These are phyloP conservation scores for Parasarocladium wereldwijsianum DNA, from an alignment of 2,329 filamentous ascomycete species.

Conservation along the genomic window DNA sequence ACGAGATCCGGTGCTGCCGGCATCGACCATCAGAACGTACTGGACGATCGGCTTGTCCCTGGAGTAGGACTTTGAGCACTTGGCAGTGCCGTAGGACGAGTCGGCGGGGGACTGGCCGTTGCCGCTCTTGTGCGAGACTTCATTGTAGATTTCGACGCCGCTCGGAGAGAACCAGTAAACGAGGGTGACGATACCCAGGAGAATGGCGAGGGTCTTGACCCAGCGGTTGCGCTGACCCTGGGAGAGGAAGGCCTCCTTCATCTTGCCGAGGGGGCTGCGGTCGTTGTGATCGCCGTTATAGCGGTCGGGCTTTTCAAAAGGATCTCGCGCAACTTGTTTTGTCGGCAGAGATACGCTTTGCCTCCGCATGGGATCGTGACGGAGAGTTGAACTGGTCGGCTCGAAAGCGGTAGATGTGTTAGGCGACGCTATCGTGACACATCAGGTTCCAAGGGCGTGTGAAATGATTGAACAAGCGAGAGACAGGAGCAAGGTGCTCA, in stretches of 20 bases:
- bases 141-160: slow-evolving; percentile 38
- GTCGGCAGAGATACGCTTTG: slow-evolving; percentile 50
- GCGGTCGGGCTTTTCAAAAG: slow-evolving; percentile 49
- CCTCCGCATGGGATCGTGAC: slow-evolving; percentile 39
- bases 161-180: slow-evolving; percentile 50
- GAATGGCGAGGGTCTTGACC: slow-evolving; percentile 48
- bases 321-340: slow-evolving; percentile 42
- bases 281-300: slow-evolving; percentile 30
- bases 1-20: slow-evolving; percentile 90
- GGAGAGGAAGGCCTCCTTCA: slow-evolving; percentile 44
- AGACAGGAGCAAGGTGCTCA: too few relatives aligned
- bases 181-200: slow-evolving; percentile 42
- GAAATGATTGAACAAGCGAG: too few relatives aligned
- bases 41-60: slow-evolving; percentile 88
- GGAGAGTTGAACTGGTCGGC: not conserved
- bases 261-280: slow-evolving; percentile 34
- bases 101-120: slow-evolving; percentile 42
- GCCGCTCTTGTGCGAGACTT: slow-evolving; percentile 7
- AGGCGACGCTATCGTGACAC: too few relatives aligned
- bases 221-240: slow-evolving; percentile 52
- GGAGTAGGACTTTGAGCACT: slow-evolving; percentile 72
- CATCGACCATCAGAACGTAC: slow-evolving; percentile 98
- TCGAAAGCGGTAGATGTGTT: not conserved
- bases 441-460: too few relatives aligned
- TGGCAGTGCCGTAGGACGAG: slow-evolving; percentile 49